A percentile compares a stretch with the other conserved stretches of the same genome.
phyloP scores from a whole-genome alignment of 2,329 filamentous ascomycete species.

The Penicillium sp. region DNA sequence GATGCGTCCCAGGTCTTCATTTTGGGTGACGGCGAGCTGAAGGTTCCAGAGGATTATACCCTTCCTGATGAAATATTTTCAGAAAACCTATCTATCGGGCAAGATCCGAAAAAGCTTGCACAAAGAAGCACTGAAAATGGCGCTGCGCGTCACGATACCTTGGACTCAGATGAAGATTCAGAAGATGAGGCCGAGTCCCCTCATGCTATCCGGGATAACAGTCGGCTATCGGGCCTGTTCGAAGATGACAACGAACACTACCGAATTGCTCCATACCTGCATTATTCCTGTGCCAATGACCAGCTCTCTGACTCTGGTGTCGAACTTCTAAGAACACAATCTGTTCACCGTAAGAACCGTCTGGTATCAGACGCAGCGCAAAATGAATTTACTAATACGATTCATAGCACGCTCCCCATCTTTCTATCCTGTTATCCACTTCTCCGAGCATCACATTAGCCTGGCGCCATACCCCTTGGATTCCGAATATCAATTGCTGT shows the following conservation, averaged over 20 bases:
- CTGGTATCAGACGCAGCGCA: neutral
- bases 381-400: neutral
- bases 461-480: constrained; percentile 37
- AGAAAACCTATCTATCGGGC: constrained; percentile 20
- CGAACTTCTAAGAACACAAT: neutral
- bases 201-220: neutral
- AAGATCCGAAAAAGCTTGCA: neutral
- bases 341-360: constrained; percentile 18
- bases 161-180: neutral
- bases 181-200: neutral
- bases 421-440: constrained; percentile 44
- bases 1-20: constrained; percentile 29
- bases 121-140: neutral
- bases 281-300: constrained; percentile 12
- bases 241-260: constrained; percentile 18
- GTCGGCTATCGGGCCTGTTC: constrained; percentile 8
- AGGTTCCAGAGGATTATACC: neutral
- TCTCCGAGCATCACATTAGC: constrained; percentile 41
- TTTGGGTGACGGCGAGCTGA: neutral
- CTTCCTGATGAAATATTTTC: constrained; percentile 29
- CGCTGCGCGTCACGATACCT: neutral
- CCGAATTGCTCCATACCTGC: neutral
- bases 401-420: constrained; percentile 19
- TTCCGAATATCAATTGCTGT: constrained; percentile 32
- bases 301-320: constrained; percentile 5